Base-by-base conservation (phyloP, 1,139 yeast genomes). In the Entelexis paramagnoliae region DNA sequence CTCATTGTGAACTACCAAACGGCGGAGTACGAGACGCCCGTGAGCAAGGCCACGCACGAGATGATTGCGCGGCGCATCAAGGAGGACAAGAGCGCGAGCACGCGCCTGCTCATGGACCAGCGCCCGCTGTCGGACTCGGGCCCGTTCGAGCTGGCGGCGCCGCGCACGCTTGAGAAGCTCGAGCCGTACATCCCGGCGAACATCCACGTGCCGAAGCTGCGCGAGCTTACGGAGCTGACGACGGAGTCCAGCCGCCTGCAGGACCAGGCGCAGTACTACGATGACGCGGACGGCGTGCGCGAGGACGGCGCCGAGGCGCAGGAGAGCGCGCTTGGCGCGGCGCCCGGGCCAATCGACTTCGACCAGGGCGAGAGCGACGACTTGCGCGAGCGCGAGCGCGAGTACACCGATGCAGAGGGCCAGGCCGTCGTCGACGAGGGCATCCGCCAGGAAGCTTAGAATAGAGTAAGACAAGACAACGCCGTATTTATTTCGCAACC, bases 111-210 rank as follows among this genome's bases (percentile, higher is more conserved):
- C 55, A 80, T 81, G 60, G 75, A 79, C 57, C 76, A 80, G 24
- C 76, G 82, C 41, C 81, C 89, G 10, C 68, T 76, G 11, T 75
- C 72, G 54, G 76, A 74, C 53, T 68, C 81, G 59, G 96, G 95
- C 2, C 89, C 93, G 62, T 91, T 89, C 68, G 87, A 94, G 72
- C 77, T 81, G 56, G 83, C 87, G 52, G 84, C 79, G 55, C 82
- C 93, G 47, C 78, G 98, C 62, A 89, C 87, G 51, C 81, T 91
- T 68, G 80, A 86, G 53, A 78, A 88, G 64, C 89, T 93, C 49
- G 97, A 91, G 69, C 95, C 96, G 1, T 91, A 89, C 64, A 94
- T 93, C 56, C 99, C 99, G 40, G 93, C 95, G 2, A 85, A 94
- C 87, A 73, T 89, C 69, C 86, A 83, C 59, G 79, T 88, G 59